A percentile compares a stretch with the other conserved stretches of the same genome.
These are phyloP conservation scores for Hordeum marinum DNA, from an alignment of 176 grass and related monocot genomes.

Conservation along the genomic window DNA sequence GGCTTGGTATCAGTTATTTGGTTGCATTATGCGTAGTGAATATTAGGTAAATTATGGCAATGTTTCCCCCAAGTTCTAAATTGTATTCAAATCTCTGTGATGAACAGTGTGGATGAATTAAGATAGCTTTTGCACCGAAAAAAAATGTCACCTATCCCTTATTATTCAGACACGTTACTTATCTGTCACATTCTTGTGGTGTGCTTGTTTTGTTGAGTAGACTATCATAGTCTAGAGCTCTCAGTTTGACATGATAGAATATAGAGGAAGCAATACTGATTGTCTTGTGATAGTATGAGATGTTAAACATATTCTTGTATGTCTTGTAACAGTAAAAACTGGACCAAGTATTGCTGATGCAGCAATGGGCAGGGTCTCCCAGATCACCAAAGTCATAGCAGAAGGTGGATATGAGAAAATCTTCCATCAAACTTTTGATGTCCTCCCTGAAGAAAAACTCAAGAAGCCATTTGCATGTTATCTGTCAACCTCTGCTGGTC, in stretches of 20 bases:
- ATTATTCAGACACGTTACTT: not conserved
- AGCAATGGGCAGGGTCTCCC: slow-evolving; percentile 86
- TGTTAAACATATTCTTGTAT: not conserved
- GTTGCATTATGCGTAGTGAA: not conserved
- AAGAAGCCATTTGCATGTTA: slow-evolving; percentile 84
- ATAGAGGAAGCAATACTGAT: not conserved
- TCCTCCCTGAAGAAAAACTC: slow-evolving; percentile 73
- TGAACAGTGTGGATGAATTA: not conserved
- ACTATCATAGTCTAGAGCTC: not conserved
- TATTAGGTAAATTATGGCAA: not conserved
- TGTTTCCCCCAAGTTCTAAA: not conserved
- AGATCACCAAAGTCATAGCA: slow-evolving; percentile 90
- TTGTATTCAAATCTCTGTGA: not conserved
- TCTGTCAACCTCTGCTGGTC: slow-evolving; percentile 90
- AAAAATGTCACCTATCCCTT: not conserved
- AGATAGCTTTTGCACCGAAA: not conserved
- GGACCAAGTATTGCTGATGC: slow-evolving; percentile 94
- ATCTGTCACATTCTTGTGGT: not conserved
- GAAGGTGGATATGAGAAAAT: slow-evolving; percentile 99
- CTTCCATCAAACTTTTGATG: slow-evolving; percentile 88
- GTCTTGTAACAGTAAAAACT: slow-evolving; percentile 80
- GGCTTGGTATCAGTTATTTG: not conserved
- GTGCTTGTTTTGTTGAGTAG: not conserved
- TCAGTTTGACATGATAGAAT: not conserved
- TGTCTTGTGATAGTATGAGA: slow-evolving; percentile 28